phyloP scores from a whole-genome alignment of 306 rosid species.

The Prunus dulcis region DNA sequence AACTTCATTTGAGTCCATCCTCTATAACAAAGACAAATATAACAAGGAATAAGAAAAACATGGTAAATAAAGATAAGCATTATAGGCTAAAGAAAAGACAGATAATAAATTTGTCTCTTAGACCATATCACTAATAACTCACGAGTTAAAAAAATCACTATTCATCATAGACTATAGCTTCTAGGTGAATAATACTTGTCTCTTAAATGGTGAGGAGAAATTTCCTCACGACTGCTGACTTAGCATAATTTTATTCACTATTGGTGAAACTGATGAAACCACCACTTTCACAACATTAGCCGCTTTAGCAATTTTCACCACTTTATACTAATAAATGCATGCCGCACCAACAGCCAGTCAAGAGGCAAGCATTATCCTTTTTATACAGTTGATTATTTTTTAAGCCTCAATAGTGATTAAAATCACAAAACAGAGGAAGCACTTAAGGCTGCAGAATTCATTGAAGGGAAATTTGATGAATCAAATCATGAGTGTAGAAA shows the following conservation, averaged over 20 bases:
- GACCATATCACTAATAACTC: background rate
- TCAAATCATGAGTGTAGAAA: background rate
- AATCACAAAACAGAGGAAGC: background rate
- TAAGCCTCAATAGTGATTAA: background rate
- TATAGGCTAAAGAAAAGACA: too few relatives aligned
- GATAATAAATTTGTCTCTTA: too few relatives aligned
- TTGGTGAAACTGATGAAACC: background rate
- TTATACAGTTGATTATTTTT: background rate
- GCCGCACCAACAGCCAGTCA: background rate
- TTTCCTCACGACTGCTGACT: background rate
- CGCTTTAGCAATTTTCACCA: background rate
- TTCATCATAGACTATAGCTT: background rate
- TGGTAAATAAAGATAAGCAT: too few relatives aligned
- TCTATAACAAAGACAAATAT: too few relatives aligned
- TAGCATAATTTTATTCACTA: background rate
- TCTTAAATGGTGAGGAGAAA: background rate
- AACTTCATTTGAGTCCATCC: too few relatives aligned
- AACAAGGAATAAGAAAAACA: too few relatives aligned
- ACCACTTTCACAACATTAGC: background rate
- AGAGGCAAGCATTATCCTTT: slow-evolving; percentile 1
- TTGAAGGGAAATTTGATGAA: background rate
- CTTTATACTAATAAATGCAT: background rate
- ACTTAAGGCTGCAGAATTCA: background rate
- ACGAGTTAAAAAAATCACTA: background rate
- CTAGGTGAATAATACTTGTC: background rate